Percentiles rank a stretch among this genome's conserved stretches.
phyloP scores from a whole-genome alignment of 768 basidiomycete genomes.

The Leccinellum albellum region DNA sequence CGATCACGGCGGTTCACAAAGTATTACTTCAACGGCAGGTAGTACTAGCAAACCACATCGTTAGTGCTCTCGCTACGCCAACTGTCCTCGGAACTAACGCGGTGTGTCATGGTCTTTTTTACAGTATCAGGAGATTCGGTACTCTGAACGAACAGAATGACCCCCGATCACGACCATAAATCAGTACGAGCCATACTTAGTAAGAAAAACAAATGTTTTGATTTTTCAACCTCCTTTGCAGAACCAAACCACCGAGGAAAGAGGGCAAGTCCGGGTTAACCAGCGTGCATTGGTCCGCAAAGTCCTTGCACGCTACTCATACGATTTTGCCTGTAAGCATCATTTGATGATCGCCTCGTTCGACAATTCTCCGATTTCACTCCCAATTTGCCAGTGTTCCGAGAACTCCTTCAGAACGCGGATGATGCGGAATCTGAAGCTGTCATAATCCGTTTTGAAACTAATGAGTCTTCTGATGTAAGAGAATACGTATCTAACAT shows the following conservation, averaged over 20 bases:
- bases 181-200: not conserved
- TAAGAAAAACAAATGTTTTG: not conserved
- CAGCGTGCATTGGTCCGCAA: slow-evolving; percentile 92
- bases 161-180: too few species aligned
- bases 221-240: slow-evolving; percentile 43
- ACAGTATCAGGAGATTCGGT: too few species aligned
- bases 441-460: slow-evolving; percentile 77
- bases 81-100: too few species aligned
- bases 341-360: not conserved
- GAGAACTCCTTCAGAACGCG: not conserved
- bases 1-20: too few species aligned
- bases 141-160: too few species aligned
- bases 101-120: too few species aligned
- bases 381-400: slow-evolving; percentile 56
- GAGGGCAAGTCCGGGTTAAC: slow-evolving; percentile 77
- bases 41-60: too few species aligned
- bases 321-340: slow-evolving; percentile 72
- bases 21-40: too few species aligned
- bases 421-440: slow-evolving; percentile 45
- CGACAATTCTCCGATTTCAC: slow-evolving; percentile 20
- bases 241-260: slow-evolving; percentile 59
- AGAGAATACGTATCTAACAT: slow-evolving; percentile 21
- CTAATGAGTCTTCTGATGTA: slow-evolving; percentile 23
- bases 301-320: slow-evolving; percentile 90
- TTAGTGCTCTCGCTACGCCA: too few species aligned